These are phyloP conservation scores for Coleophoma cylindrospora DNA, from an alignment of 2,329 filamentous ascomycete species.

Conservation along the genomic window DNA sequence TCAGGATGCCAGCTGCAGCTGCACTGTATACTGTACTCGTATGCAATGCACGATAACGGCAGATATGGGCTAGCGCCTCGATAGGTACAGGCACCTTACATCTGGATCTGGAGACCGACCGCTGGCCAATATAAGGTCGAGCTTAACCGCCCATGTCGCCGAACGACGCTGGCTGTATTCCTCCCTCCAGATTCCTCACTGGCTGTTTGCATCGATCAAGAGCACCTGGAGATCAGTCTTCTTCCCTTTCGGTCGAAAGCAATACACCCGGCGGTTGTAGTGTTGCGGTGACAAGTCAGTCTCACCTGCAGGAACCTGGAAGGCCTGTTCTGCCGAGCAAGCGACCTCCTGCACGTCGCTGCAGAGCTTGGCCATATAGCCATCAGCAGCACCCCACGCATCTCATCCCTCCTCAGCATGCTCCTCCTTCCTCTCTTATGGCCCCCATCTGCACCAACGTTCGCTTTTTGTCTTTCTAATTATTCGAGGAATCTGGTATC, in stretches of 20 bases:
- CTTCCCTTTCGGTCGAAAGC: slow-evolving; percentile 13
- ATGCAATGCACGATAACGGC: slow-evolving; percentile 14
- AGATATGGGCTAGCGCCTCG: slow-evolving; percentile 15
- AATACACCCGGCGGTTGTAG: slow-evolving; percentile 25
- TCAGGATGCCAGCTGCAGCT: too few species aligned
- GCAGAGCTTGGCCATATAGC: slow-evolving; percentile 9
- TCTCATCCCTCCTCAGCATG: slow-evolving; percentile 12
- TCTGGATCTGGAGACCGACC: slow-evolving; percentile 7
- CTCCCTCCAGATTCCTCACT: too few species aligned
- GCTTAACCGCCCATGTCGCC: slow-evolving; percentile 16
- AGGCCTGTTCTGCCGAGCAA: slow-evolving; percentile 3
- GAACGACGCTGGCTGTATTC: not conserved
- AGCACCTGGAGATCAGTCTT: slow-evolving; percentile 7
- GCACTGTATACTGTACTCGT: too few species aligned
- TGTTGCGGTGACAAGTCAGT: slow-evolving; percentile 15
- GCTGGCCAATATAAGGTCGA: slow-evolving; percentile 17
- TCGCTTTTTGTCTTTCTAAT: slow-evolving; percentile 20
- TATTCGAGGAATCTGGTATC: slow-evolving; percentile 32
- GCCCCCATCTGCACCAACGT: slow-evolving; percentile 9
- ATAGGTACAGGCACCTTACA: slow-evolving; percentile 15
- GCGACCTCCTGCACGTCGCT: slow-evolving; percentile 16
- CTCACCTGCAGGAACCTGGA: slow-evolving; percentile 22
- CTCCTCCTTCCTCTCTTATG: slow-evolving; percentile 8
- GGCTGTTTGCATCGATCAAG: slow-evolving; percentile 1
- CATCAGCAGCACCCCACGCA: not conserved